Base-by-base conservation (phyloP, 208 protist species). In the Trypanosoma platydactyli region DNA sequence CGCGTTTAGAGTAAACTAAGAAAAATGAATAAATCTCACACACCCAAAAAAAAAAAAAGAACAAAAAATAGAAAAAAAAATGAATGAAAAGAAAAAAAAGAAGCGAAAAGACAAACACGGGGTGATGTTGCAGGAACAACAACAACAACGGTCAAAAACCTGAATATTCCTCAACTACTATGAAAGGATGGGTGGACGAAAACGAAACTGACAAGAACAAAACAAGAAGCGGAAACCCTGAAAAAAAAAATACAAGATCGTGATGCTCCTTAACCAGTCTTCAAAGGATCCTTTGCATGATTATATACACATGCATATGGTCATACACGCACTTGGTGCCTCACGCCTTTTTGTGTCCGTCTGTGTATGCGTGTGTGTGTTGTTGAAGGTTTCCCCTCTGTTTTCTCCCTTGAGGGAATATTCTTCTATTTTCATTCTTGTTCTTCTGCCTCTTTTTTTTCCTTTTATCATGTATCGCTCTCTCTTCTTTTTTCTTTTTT, bases 371-470 rank as follows among this genome's bases (percentile, higher is more conserved):
- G 35, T 16, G 24, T 15, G 30, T 22, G 49, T 41, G 52, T 24
- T 40, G 52, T 57, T 55, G 50, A 33, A 30, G 1, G 16, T 5
- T n/a, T 50, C 16, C 16, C 16, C 24, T 6, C 4, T 50, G 18
- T 50, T 15, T 45, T 15, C 15, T 15, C 7, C 7, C 41, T 15
- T 45, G 15, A 45, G 7, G 7, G 7, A 45, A 18, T 45, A 45
- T 15, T 24, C 4, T 25, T 49, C 45, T n/a, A 15, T 15, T 24
- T 49, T 12, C 15, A 5, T 49, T 18, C 4, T 3, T 15, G 27
- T 68, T 44, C 56, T 48, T 67, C 1, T 55, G 54, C 65, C 54
- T 72, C 54, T 62, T 59, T 68, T 40, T 66, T 50, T 20, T 44
- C 5, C 51, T 20, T 58, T 1, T 13, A 12, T 62, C 44, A 46